Evolutionary conservation across 2,329 filamentous ascomycete species (phyloP).

Genomic region (Chrysoporthe puriensis): DNA sequence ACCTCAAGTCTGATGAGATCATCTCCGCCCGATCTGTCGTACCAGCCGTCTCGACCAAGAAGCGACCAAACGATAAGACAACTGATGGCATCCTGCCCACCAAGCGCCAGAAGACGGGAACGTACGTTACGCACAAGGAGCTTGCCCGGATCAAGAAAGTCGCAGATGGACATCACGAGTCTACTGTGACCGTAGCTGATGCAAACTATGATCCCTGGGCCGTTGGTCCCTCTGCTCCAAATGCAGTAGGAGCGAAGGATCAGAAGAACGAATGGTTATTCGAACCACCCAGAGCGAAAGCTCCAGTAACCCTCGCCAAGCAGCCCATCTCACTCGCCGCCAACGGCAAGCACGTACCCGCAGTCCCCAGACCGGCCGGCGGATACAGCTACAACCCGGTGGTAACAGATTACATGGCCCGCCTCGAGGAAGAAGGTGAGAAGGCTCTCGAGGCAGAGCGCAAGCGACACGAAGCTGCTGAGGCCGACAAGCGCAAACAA

Average conservation of each 20-base stretch:
- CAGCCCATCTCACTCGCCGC: slow-evolving; percentile 82
- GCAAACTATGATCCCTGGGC: slow-evolving; percentile 82
- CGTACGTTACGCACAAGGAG: slow-evolving; percentile 82
- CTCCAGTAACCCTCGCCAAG: slow-evolving; percentile 75
- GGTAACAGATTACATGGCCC: slow-evolving; percentile 82
- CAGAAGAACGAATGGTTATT: slow-evolving; percentile 45
- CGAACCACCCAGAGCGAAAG: slow-evolving; percentile 46
- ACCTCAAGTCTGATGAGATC: slow-evolving; percentile 89
- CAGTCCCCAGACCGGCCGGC: slow-evolving; percentile 77
- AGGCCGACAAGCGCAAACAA: slow-evolving; percentile 67
- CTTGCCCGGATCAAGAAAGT: slow-evolving; percentile 76
- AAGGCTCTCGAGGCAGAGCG: slow-evolving; percentile 81
- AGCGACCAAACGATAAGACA: slow-evolving; percentile 71
- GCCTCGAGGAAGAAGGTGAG: slow-evolving; percentile 73
- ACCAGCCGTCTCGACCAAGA: slow-evolving; percentile 76
- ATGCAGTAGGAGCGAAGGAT: slow-evolving; percentile 52
- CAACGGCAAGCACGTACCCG: slow-evolving; percentile 76
- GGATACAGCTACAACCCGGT: slow-evolving; percentile 92
- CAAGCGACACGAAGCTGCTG: slow-evolving; percentile 69
- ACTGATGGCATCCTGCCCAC: slow-evolving; percentile 72
- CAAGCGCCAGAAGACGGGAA: slow-evolving; percentile 75
- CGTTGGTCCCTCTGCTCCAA: slow-evolving; percentile 35
- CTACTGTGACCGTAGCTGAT: slow-evolving; percentile 58
- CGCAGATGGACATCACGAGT: slow-evolving; percentile 72
- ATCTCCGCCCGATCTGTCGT: slow-evolving; percentile 82